A percentile compares a stretch with the other conserved stretches of the same genome.
These are phyloP conservation scores for Narthecium ossifragum DNA, from an alignment of 106 monocot species.

Conservation along the genomic window DNA sequence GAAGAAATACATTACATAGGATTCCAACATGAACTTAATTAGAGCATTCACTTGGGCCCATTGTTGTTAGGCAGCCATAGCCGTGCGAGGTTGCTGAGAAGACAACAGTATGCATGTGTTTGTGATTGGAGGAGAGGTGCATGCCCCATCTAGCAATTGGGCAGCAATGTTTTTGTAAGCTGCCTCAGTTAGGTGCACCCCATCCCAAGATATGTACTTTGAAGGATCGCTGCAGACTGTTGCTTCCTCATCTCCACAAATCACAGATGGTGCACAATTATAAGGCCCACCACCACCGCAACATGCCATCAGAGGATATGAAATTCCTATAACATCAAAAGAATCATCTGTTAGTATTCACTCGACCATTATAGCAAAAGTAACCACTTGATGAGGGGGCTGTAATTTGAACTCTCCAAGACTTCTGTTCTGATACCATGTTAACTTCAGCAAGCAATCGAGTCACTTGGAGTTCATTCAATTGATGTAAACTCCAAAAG, in stretches of 20 bases:
- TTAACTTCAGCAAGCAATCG: conserved; percentile 17
- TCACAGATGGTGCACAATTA: conserved; percentile 3
- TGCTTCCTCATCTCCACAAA: conserved; percentile 16
- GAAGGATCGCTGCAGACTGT: conserved; percentile 27
- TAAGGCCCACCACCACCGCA: conserved; percentile 52
- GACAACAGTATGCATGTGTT: no score
- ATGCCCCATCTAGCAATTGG: conserved; percentile 16
- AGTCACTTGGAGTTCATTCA: background rate
- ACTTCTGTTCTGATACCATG: conserved; percentile 20
- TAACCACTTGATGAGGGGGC: background rate
- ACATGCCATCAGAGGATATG: conserved; percentile 25
- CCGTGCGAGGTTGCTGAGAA: no score
- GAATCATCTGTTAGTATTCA: conserved; percentile 3
- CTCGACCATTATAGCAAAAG: conserved; percentile 17
- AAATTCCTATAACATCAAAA: conserved; percentile 21
- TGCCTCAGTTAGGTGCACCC: conserved; percentile 31
- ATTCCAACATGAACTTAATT: no score
- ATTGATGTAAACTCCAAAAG: background rate
- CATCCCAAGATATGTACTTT: conserved; percentile 31
- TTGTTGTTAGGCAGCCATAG: no score
- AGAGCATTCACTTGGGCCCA: no score
- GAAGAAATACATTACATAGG: no score
- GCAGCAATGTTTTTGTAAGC: conserved; percentile 22
- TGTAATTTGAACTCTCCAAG: conserved; percentile 10
- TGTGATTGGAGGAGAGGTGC: conserved; percentile 11